Percentiles rank a stretch among this genome's conserved stretches.
phyloP scores from a whole-genome alignment of 1,139 yeast genomes.

The Ogataea hybrid region DNA sequence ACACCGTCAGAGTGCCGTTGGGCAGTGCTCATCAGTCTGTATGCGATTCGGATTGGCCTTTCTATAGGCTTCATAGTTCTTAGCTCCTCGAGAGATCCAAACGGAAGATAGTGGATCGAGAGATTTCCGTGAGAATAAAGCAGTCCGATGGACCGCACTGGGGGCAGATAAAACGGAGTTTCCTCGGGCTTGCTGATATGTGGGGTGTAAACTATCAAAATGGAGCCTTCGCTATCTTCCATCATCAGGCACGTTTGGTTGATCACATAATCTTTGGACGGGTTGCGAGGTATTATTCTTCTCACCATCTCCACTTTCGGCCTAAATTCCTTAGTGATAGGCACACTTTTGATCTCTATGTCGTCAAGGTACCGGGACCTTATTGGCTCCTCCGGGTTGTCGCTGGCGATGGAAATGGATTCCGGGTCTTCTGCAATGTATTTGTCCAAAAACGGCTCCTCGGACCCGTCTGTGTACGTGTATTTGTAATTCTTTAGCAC shows the following conservation, averaged over 20 bases:
- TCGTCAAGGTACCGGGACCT: constrained; percentile 55
- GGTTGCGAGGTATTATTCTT: constrained; percentile 85
- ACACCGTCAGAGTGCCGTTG: constrained; percentile 82
- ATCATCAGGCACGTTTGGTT: constrained; percentile 78
- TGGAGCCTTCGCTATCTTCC: constrained; percentile 37
- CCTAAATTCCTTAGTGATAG: constrained; percentile 37
- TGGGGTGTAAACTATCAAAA: constrained; percentile 71
- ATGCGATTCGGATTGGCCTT: constrained; percentile 78
- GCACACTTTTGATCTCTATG: constrained; percentile 46
- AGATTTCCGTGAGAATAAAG: constrained; percentile 48
- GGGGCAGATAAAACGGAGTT: constrained; percentile 86
- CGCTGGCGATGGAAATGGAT: constrained; percentile 18
- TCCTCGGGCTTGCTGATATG: constrained; percentile 61
- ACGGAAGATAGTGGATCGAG: constrained; percentile 83
- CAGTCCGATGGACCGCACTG: constrained; percentile 78
- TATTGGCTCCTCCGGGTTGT: constrained; percentile 35
- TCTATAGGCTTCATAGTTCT: constrained; percentile 43
- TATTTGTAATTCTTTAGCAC: constrained; percentile 57
- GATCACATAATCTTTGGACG: constrained; percentile 76
- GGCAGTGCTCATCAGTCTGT: constrained; percentile 75
- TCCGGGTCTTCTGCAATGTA: constrained; percentile 35
- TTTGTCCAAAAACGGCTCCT: constrained; percentile 23
- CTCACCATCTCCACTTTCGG: constrained; percentile 61
- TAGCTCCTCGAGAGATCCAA: constrained; percentile 31
- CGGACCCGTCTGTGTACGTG: constrained; percentile 25